Percentiles rank a stretch among this genome's conserved stretches.
These are phyloP conservation scores for Amniculicola lignicola DNA, from an alignment of 495 filamentous ascomycete species.

Conservation along the genomic window DNA sequence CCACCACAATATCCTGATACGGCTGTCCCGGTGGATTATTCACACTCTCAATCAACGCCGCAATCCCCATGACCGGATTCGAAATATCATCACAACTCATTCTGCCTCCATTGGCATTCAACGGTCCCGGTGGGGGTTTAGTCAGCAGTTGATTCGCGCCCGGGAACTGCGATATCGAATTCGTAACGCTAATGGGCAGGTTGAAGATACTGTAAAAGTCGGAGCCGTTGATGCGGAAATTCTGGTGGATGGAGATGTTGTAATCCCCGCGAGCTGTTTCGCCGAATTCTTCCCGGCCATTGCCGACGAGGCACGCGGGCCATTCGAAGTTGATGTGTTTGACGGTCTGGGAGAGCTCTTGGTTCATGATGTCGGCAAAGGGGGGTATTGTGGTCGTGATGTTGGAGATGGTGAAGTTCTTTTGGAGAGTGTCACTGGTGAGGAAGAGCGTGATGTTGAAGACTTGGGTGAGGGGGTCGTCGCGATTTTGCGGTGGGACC, in stretches of 20 bases:
- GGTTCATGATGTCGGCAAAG: conserved; percentile 58
- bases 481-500: conserved; percentile 52
- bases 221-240: conserved; percentile 58
- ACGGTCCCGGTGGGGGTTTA: conserved; percentile 29
- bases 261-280: conserved; percentile 43
- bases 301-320: conserved; percentile 63
- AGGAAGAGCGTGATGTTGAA: conserved; percentile 66
- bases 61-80: conserved; percentile 22
- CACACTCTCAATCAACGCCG: conserved; percentile 15
- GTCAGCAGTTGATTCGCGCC: conserved; percentile 22
- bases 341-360: conserved; percentile 61
- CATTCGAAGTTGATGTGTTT: conserved; percentile 68
- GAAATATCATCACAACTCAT: conserved; percentile 25
- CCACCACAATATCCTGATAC: conserved; percentile 19
- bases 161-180: conserved; percentile 48
- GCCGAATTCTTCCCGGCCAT: conserved; percentile 38
- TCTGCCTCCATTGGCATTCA: conserved; percentile 31
- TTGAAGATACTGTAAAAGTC: conserved; percentile 68
- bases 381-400: conserved; percentile 55
- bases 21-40: conserved; percentile 33
- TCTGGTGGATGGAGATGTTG: conserved; percentile 66
- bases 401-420: conserved; percentile 68
- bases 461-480: conserved; percentile 47
- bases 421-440: conserved; percentile 55
- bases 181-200: conserved; percentile 64